These are phyloP conservation scores for Cyberlindnera amylophila DNA, from an alignment of 805 yeast species.

Conservation along the genomic window DNA sequence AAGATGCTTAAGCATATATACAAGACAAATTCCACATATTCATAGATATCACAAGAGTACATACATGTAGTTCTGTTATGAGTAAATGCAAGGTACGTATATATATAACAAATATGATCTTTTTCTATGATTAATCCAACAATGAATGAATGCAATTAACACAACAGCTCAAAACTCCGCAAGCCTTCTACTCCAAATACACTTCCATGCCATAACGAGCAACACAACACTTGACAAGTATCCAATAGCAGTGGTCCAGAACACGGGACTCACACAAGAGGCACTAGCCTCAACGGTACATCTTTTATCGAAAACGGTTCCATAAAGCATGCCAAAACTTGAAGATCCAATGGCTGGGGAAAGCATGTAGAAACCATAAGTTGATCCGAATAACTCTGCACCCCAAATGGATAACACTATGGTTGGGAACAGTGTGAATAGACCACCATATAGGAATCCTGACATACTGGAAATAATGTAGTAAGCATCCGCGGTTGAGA, in stretches of 20 bases:
- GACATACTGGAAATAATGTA: slow-evolving; percentile 42
- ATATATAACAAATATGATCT: no score
- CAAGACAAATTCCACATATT: no score
- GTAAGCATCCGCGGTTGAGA: slow-evolving; percentile 20
- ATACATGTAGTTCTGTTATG: no score
- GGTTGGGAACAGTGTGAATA: slow-evolving; percentile 85
- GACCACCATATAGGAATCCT: slow-evolving; percentile 77
- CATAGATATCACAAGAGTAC: no score
- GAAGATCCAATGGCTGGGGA: slow-evolving; percentile 86
- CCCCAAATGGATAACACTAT: slow-evolving; percentile 86
- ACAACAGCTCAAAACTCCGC: neutral
- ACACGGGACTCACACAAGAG: slow-evolving; percentile 20
- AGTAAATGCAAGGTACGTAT: no score
- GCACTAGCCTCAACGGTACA: slow-evolving; percentile 16
- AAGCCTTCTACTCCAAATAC: slow-evolving; percentile 14
- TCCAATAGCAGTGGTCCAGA: slow-evolving; percentile 17
- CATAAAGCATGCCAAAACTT: slow-evolving; percentile 66
- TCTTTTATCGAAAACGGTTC: slow-evolving; percentile 49
- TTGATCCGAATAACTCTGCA: slow-evolving; percentile 79
- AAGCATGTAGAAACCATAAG: slow-evolving; percentile 86
- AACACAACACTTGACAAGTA: slow-evolving; percentile 11
- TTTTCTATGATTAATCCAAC: no score
- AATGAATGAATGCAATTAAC: no score
- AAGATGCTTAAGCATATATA: no score
- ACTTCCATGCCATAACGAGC: slow-evolving; percentile 22